Percentiles rank a stretch among this genome's conserved stretches.
Evolutionary conservation across 305 asterid genomes (phyloP).

Genomic region (Coffea humblotiana): DNA sequence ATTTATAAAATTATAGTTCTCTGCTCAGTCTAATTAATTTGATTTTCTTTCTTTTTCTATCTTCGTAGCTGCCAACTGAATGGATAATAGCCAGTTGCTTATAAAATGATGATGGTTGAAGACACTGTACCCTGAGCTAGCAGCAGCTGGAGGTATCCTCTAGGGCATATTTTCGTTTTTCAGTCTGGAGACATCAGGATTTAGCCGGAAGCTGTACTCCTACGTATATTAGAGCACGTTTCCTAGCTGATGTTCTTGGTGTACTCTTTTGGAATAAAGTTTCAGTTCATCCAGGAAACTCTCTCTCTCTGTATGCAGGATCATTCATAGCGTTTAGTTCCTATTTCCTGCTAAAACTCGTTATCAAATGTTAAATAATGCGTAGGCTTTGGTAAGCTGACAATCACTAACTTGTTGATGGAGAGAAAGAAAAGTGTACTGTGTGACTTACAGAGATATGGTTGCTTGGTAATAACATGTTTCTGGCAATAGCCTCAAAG

Average conservation of each 20-base stretch:
- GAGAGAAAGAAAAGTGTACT: no score
- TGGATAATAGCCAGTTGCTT: constrained; percentile 47
- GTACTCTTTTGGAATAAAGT: neutral
- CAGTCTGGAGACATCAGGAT: neutral
- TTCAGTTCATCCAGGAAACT: constrained; percentile 2
- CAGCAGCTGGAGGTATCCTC: constrained; percentile 15
- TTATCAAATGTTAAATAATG: no score
- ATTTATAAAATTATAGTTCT: neutral
- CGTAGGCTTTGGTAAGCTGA: no score
- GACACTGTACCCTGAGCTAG: constrained; percentile 11
- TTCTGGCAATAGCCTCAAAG: no score
- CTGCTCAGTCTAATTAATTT: neutral
- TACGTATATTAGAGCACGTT: neutral
- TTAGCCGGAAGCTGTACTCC: constrained; percentile 4
- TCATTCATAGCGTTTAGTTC: no score
- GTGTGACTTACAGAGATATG: no score
- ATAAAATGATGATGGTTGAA: constrained; percentile 43
- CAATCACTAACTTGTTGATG: no score
- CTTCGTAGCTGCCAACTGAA: constrained; percentile 44
- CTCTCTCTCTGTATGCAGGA: neutral
- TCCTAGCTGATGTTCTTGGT: constrained; percentile 1
- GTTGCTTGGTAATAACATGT: no score
- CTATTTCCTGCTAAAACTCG: neutral
- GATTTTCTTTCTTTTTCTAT: neutral
- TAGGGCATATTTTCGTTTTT: constrained; percentile 15